Evolutionary conservation across 345 rosid genomes (phyloP).

Genomic region (Brassica juncea): DNA sequence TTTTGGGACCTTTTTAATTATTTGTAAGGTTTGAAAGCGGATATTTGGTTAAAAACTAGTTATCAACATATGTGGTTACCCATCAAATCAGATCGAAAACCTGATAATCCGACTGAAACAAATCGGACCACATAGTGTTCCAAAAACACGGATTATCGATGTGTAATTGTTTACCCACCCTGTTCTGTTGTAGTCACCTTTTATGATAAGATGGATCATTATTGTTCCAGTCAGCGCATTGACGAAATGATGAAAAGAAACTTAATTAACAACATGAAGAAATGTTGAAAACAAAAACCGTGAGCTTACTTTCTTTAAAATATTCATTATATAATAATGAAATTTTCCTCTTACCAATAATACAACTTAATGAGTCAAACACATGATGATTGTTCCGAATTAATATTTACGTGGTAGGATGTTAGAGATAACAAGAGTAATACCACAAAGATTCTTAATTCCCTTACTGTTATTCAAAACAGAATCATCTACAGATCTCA

Average conservation of each 20-base stretch:
- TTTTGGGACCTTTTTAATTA: too few species aligned
- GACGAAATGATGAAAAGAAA: not conserved
- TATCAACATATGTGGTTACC: not conserved
- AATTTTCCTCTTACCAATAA: slow-evolving; percentile 18
- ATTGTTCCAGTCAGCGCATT: not conserved
- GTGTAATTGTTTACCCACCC: not conserved
- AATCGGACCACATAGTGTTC: not conserved
- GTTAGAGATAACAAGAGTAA: slow-evolving; percentile 40
- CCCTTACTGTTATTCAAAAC: slow-evolving; percentile 30
- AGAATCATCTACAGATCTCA: slow-evolving; percentile 30
- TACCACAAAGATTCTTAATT: slow-evolving; percentile 38
- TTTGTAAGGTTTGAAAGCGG: too few species aligned
- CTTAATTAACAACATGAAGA: not conserved
- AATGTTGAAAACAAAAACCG: not conserved
- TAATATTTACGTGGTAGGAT: slow-evolving; percentile 37
- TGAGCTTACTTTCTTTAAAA: not conserved
- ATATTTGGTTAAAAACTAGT: too few species aligned
- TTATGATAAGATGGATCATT: not conserved
- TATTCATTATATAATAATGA: not conserved
- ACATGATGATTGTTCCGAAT: slow-evolving; percentile 20
- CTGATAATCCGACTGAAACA: not conserved
- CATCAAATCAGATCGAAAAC: not conserved
- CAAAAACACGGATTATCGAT: not conserved
- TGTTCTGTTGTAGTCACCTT: not conserved
- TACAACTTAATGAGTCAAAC: slow-evolving; percentile 13